Percentiles rank a stretch among this genome's conserved stretches.
These are phyloP conservation scores for Aspergillus felis DNA, from an alignment of 2,329 filamentous ascomycete species.

Conservation along the genomic window DNA sequence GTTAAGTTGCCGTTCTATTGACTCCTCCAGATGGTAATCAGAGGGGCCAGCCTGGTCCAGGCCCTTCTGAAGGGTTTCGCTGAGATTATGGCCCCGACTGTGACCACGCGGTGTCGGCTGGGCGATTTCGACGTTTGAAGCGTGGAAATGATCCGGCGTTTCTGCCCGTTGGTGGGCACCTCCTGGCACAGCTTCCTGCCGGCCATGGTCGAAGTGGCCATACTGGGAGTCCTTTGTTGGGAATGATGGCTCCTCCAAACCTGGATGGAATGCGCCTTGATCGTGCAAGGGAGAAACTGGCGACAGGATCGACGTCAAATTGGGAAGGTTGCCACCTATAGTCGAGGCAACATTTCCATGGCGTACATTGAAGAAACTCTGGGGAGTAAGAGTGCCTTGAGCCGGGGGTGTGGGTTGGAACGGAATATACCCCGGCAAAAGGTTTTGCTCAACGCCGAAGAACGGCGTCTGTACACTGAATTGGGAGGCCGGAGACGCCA, in stretches of 20 bases:
- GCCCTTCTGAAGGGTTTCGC: conserved; percentile 74
- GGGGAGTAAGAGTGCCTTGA: conserved; percentile 37
- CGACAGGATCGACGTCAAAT: conserved; percentile 52
- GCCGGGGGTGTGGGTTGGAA: conserved; percentile 60
- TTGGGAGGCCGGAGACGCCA: conserved; percentile 66
- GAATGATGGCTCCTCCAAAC: conserved; percentile 18
- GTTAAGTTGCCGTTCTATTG: conserved; percentile 72
- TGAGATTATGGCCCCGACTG: conserved; percentile 62
- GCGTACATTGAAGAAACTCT: conserved; percentile 41
- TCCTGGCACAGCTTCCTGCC: conserved; percentile 16
- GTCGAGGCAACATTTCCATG: conserved; percentile 56
- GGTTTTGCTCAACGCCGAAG: conserved; percentile 54
- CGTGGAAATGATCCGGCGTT: conserved; percentile 39
- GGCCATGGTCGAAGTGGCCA: conserved; percentile 27
- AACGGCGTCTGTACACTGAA: conserved; percentile 60
- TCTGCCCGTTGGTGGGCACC: conserved; percentile 29
- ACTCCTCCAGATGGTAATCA: conserved; percentile 78
- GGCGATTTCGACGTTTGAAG: conserved; percentile 50
- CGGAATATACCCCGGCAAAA: conserved; percentile 63
- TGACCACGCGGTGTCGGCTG: conserved; percentile 60
- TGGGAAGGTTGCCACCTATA: conserved; percentile 41
- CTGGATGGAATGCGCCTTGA: conserved; percentile 37
- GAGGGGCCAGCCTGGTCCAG: conserved; percentile 64
- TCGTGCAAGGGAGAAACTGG: conserved; percentile 62
- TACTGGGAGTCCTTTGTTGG: conserved; percentile 23